Evolutionary conservation across 176 grass and related monocot genomes (phyloP), one percentile per base, ranked within the genome.

Genomic region (barley (Hordeum vulgare)): DNA sequence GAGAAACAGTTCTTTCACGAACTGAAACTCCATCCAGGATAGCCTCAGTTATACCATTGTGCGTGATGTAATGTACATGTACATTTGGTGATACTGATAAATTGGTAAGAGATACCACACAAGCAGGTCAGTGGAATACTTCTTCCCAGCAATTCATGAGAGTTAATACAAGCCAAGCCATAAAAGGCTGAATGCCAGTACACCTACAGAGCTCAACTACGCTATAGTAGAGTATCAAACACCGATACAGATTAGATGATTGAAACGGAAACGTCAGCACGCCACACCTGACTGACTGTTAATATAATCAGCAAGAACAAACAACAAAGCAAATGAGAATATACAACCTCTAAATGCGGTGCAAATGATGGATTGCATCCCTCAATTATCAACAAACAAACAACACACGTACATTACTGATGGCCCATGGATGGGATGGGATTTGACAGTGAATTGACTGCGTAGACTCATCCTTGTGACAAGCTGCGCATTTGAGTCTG

Each of bases 401-500:
- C 44, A 75, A 53, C 86, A 78, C 23, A 49, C 40, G 44, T 81
- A 89, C 42, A 23, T 17, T 45, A 21, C 3, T 34, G 42, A 27
- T 31, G 40, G 54, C 20, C 86, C 58, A 72, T 49, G 26, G 66
- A 1, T 14, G 6, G 12, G 15, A 64, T 37, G 27, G 80, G 61
- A 71, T 57, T 47, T 57, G 56, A 21, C 74, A 83, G 42, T 42
- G n/a, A 59, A 26, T n/a, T 42, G 18, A 21, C 24, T 21, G 25
- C 20, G 66, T 53, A 25, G 15, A 9, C 58, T 94, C 66, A 85
- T 66, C 54, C 71, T 40, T 61, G 73, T 9, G 79, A 80, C 90
- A 45, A 81, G 78, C 40, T 87, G 18, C 80, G 81, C 66, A 62
- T 29, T 63, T 87, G 90, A 13, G 93, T 93, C 61, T 98, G 96